Percentiles rank a stretch among this genome's conserved stretches.
Evolutionary conservation across 768 basidiomycete species (phyloP).

Genomic region (Auriculariales sp.): DNA sequence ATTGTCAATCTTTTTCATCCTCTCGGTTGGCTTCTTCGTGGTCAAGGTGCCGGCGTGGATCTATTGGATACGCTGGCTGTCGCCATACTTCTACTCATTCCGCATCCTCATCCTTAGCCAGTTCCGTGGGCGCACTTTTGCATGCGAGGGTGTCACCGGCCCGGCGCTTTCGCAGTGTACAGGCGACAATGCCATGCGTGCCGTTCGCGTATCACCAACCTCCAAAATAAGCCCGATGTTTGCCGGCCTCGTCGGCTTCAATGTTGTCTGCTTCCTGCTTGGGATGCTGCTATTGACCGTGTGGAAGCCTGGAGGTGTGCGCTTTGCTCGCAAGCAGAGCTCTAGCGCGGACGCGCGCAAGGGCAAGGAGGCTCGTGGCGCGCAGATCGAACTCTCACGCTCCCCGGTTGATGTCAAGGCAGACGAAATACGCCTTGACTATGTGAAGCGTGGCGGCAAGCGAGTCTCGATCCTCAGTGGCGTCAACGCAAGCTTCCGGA

Average conservation of each 20-base stretch:
- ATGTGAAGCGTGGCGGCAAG: constrained; percentile 4
- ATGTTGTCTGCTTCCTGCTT: constrained; percentile 19
- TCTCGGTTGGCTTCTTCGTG: constrained; percentile 12
- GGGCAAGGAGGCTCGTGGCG: constrained; percentile 9
- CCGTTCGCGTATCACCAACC: constrained; percentile 16
- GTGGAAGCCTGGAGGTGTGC: constrained; percentile 18
- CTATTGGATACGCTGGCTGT: constrained; percentile 25
- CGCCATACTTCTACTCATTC: constrained; percentile 26
- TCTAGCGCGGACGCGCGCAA: constrained; percentile 1
- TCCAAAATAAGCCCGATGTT: constrained; percentile 13
- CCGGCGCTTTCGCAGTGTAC: constrained; percentile 13
- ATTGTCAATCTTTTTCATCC: constrained; percentile 11
- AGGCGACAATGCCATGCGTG: constrained; percentile 23
- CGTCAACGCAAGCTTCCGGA: constrained; percentile 17
- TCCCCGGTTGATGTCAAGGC: constrained; percentile 19
- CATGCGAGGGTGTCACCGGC: constrained; percentile 16
- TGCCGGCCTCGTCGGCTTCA: constrained; percentile 14
- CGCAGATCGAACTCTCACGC: constrained; percentile 15
- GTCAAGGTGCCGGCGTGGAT: constrained; percentile 16
- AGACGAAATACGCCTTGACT: constrained; percentile 5
- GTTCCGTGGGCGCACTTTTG: constrained; percentile 21
- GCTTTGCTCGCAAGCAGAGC: constrained; percentile 17
- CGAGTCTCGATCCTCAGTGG: constrained; percentile 19
- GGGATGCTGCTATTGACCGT: constrained; percentile 11
- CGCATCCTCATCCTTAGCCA: constrained; percentile 22